Evolutionary conservation across 2,329 filamentous ascomycete genomes (phyloP), one percentile per base, ranked within the genome.

Genomic region (Penicillium sp.): DNA sequence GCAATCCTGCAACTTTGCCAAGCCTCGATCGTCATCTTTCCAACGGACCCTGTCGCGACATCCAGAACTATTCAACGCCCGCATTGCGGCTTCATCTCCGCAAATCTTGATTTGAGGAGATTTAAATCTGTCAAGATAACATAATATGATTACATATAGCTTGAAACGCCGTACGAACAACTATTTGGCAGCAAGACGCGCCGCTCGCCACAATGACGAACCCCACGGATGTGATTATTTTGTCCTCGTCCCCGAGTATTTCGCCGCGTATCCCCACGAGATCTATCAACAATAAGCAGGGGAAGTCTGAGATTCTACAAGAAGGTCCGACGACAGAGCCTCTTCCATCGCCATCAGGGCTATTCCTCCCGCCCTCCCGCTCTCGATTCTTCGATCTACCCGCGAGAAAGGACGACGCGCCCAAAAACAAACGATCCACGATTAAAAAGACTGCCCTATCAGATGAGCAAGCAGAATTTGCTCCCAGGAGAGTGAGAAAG

Each of bases 201-300:
- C 57, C 59, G 54, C 35, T 63, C 42, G 66, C 62, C 65, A 78
- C 65, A 55, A 81, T 82, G 79, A 67, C 70, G 61, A 70, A 69
- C 58, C 68, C 71, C 53, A 65, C 73, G 14, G 72, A 79, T 38
- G 68, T 79, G 55, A 73, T 78, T 57, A 61, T 79, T 57, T 67
- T 81, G 54, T 79, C 77, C 28, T 80, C 79, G 19, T 79, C 79
- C 4, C 78, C 79, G 28, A 72, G 71, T 38, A 68, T 75, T 65
- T 66, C 74, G 60, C 60, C 71, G 53, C 65, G 59, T 46, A 71
- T 65, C 16, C 74, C 77, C 68, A 71, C 68, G 60, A 75, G 72
- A 49, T 43, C 62, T 51, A 38, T 58, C 25, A 59, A 65, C 51
- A 63, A 64, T 55, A 22, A 55, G 10, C 64, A 64, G 26, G 62